Evolutionary conservation across 257 asterid genomes (phyloP).

Genomic region (Solanum pinnatisectum): DNA sequence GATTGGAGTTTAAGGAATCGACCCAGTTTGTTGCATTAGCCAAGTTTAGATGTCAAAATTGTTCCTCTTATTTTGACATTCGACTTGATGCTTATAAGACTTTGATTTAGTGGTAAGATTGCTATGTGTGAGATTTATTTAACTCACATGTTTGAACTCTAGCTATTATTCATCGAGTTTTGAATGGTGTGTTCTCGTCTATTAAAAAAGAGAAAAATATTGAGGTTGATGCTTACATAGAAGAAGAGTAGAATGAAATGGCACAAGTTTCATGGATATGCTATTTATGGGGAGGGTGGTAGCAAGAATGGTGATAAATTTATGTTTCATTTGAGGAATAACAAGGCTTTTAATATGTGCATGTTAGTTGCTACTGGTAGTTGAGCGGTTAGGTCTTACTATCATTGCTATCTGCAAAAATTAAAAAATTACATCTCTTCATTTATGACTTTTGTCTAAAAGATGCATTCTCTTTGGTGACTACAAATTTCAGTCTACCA

Average conservation of each 20-base stretch:
- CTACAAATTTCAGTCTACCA: background rate
- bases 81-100: background rate
- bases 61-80: no score
- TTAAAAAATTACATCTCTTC: background rate
- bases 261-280: background rate
- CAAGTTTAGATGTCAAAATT: background rate
- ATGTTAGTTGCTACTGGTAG: slow-evolving; percentile 22
- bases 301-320: background rate
- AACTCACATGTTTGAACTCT: no score
- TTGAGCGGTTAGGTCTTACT: slow-evolving; percentile 22
- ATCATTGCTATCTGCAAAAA: background rate
- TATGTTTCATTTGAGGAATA: background rate
- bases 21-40: background rate
- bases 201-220: no score
- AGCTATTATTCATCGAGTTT: background rate
- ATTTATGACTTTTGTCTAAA: slow-evolving; percentile 13
- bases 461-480: background rate
- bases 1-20: background rate
- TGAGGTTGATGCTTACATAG: background rate
- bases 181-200: background rate
- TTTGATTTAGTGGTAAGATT: background rate
- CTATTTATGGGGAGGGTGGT: background rate
- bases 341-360: slow-evolving; percentile 17
- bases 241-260: background rate
- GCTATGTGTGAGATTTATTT: no score